These are phyloP conservation scores for Cylindrotheca fusiformis DNA, from an alignment of 108 stramenopile species.

Conservation along the genomic window DNA sequence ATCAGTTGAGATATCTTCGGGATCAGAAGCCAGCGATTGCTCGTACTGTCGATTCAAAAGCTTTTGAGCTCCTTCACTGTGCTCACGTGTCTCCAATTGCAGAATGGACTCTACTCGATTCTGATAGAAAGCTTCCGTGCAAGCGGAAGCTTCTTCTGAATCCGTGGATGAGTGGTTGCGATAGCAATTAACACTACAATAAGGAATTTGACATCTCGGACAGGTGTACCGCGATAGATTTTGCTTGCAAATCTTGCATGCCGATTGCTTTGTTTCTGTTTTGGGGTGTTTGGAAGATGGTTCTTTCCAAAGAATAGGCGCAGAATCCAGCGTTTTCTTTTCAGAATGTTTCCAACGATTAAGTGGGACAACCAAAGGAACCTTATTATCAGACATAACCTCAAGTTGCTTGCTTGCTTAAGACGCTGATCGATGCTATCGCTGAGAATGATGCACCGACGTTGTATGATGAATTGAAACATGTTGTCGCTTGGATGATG, in stretches of 20 bases:
- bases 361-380: no score
- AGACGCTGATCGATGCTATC: no score
- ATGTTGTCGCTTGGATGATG: no score
- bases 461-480: no score
- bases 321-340: no score
- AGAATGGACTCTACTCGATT: constrained; percentile 29
- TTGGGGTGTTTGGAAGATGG: no score
- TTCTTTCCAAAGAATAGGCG: no score
- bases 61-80: constrained; percentile 17
- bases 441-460: no score
- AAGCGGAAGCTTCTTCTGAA: background rate
- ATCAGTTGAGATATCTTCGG: constrained; percentile 6
- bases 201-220: constrained; percentile 41
- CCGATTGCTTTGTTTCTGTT: no score
- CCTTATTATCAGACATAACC: no score
- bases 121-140: constrained; percentile 50
- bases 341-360: no score
- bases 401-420: no score
- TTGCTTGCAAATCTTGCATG: constrained; percentile 32
- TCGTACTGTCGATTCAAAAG: constrained; percentile 31
- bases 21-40: background rate
- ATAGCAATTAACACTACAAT: constrained; percentile 50
- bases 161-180: constrained; percentile 20
- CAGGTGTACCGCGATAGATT: constrained; percentile 45
- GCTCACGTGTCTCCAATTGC: constrained; percentile 30